Evolutionary conservation across 352 stramenopile species (phyloP).

Genomic region (Phytopythium boreale): DNA sequence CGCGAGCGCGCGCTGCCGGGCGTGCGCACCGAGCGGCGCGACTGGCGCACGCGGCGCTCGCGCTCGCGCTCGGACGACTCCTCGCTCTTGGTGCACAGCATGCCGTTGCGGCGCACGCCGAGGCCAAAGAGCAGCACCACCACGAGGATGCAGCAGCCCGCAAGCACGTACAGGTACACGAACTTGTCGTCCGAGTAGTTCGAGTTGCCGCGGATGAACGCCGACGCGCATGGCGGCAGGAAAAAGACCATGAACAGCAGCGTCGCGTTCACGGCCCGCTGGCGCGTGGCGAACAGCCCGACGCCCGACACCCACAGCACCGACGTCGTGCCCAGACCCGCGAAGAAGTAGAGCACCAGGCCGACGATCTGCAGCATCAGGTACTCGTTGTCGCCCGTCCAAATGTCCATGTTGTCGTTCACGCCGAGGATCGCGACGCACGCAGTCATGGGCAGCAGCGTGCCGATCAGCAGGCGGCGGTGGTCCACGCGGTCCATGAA

Average conservation of each 20-base stretch:
- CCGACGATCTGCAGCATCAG: constrained; percentile 71
- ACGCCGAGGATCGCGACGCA: constrained; percentile 52
- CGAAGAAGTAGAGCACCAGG: constrained; percentile 77
- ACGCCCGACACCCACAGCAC: constrained; percentile 74
- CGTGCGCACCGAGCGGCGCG: constrained; percentile 51
- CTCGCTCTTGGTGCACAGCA: constrained; percentile 69
- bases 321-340: constrained; percentile 64
- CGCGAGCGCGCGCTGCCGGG: constrained; percentile 52
- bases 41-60: constrained; percentile 44
- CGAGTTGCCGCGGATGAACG: constrained; percentile 36
- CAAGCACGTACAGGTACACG: constrained; percentile 53
- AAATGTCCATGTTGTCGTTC: constrained; percentile 46
- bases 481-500: constrained; percentile 83
- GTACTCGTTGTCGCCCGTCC: constrained; percentile 51
- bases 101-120: constrained; percentile 58
- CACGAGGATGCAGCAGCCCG: constrained; percentile 39
- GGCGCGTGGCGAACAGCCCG: constrained; percentile 64
- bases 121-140: constrained; percentile 47
- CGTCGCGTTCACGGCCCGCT: constrained; percentile 60
- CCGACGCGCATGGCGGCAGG: constrained; percentile 43
- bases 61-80: constrained; percentile 46
- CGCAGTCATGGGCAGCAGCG: constrained; percentile 51
- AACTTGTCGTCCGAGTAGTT: constrained; percentile 37
- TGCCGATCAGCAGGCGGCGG: constrained; percentile 65
- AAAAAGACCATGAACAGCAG: constrained; percentile 80